Conservation (phyloP, 225 moss, liverwort and hornwort genomes). For the Marchantia polymorpha region DNA sequence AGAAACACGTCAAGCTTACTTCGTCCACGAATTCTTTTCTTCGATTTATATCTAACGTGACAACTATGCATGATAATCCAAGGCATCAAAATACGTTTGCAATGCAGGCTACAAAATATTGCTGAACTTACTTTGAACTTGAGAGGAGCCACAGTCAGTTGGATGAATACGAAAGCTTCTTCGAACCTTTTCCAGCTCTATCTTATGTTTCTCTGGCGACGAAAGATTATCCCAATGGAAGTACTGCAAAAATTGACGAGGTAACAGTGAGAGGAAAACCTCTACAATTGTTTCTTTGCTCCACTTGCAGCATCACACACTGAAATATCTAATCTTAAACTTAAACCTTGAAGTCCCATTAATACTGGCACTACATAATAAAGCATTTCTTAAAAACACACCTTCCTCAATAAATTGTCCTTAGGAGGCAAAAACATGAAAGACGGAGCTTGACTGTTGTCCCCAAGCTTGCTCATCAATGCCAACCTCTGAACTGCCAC, state of each 20-base stretch:
- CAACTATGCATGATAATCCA: neutral
- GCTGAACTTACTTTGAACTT: constrained; percentile 75
- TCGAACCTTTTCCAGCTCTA: constrained; percentile 66
- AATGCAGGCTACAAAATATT: no score
- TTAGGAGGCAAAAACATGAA: constrained; percentile 92
- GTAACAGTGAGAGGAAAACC: neutral
- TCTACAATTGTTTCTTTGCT: neutral
- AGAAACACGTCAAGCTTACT: no score
- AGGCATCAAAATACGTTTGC: neutral
- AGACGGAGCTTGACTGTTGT: constrained; percentile 65
- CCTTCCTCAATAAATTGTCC: constrained; percentile 72
- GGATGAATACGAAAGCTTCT: constrained; percentile 74
- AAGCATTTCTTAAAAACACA: constrained; percentile 11
- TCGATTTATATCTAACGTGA: no score
- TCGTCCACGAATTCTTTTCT: no score
- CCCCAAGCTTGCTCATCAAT: constrained; percentile 77
- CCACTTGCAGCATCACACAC: neutral
- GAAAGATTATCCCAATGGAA: constrained; percentile 69
- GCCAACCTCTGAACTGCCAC: constrained; percentile 77
- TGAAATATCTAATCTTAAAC: neutral
- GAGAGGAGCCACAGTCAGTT: constrained; percentile 88
- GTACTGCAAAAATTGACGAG: constrained; percentile 47
- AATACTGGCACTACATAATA: neutral
- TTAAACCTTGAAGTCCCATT: neutral
- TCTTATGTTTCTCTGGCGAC: constrained; percentile 74